A percentile compares a stretch with the other conserved stretches of the same genome.
Evolutionary conservation across 208 protist genomes (phyloP).

Genomic region (Naegleria gruberi): DNA sequence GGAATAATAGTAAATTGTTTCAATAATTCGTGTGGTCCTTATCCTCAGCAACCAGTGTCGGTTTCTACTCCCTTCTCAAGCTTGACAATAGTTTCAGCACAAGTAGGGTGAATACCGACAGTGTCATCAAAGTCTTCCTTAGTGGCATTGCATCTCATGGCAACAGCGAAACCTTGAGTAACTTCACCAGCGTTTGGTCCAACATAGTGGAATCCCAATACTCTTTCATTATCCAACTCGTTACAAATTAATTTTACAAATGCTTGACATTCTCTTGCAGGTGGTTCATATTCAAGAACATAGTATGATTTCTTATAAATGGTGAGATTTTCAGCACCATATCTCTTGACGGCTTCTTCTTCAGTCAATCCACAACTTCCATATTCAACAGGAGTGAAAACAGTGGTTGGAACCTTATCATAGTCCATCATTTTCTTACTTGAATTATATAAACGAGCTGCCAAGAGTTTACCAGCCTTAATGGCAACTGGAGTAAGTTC

Average conservation of each 20-base stretch:
- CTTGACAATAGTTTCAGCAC: conserved; percentile 80
- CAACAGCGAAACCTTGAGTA: conserved; percentile 73
- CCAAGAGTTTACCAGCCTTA: conserved; percentile 57
- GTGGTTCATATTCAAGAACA: background rate
- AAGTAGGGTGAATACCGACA: conserved; percentile 90
- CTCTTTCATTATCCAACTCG: background rate
- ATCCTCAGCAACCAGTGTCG: conserved; percentile 8
- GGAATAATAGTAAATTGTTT: background rate
- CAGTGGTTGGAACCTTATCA: conserved; percentile 56
- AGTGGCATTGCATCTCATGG: conserved; percentile 75
- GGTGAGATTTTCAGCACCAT: conserved; percentile 61
- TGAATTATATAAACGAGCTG: conserved; percentile 46
- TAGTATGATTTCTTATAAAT: conserved; percentile 27
- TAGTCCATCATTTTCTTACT: conserved; percentile 52
- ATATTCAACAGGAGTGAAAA: conserved; percentile 73
- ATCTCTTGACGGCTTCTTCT: conserved; percentile 58
- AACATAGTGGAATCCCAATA: conserved; percentile 76
- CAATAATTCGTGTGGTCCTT: background rate
- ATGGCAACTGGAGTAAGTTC: conserved; percentile 76
- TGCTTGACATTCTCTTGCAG: background rate
- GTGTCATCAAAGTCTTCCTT: conserved; percentile 84
- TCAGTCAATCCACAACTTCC: conserved; percentile 59
- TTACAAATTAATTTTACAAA: conserved; percentile 16
- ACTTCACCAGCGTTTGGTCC: conserved; percentile 71
- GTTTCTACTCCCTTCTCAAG: conserved; percentile 36